Evolutionary conservation across 2,329 filamentous ascomycete genomes (phyloP), one percentile per base, ranked within the genome.

Genomic region (Penicillium nordicum): DNA sequence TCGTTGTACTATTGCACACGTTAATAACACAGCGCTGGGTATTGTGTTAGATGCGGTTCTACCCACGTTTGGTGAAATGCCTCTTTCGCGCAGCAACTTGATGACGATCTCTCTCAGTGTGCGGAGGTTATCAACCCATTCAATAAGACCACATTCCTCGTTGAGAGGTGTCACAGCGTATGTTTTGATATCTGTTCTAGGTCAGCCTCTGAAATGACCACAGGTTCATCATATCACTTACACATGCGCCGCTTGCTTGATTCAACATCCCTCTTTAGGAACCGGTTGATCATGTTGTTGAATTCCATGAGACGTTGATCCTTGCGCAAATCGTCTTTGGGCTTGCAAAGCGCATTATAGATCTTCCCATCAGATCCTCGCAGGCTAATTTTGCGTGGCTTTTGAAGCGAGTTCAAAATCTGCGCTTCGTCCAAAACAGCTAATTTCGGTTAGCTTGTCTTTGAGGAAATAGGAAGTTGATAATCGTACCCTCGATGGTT

Each of bases 231-330:
- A 43, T n/a, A 52, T 16, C 27, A 66, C 76, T 62, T 69, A 79
- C 77, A 96, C 53, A 99, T 82, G 62, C 94, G 89, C 16, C 94
- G 85, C 71, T 90, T 89, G 73, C 90, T 95, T 16, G 92, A 90
- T 70, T 97, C 92, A 2, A 92, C 87, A 67, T 97, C 92, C 59
- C 89, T 87, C 70, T 97, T 96, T 55, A 99, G 77, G 3, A 93
- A 91, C 57, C 94, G 84, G 72, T 99, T 99, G 78, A 99, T 97
- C 84, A 97, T 94, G 44, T 88, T 87, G 72, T 97, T 99, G 80
- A 99, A 99, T 71, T 99, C 95, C 92, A 99, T 99, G 21, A 99
- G 85, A 50, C 94, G 90, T 73, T 97, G 93, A 68, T 99, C 95
- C 63, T 96, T 99, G 49, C 94, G 88, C 25, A 99, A 83, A 72